Percentiles rank a stretch among this genome's conserved stretches.
These are phyloP conservation scores for Hymenoscyphus infarciens DNA, from an alignment of 2,329 filamentous ascomycete genomes.

Conservation along the genomic window DNA sequence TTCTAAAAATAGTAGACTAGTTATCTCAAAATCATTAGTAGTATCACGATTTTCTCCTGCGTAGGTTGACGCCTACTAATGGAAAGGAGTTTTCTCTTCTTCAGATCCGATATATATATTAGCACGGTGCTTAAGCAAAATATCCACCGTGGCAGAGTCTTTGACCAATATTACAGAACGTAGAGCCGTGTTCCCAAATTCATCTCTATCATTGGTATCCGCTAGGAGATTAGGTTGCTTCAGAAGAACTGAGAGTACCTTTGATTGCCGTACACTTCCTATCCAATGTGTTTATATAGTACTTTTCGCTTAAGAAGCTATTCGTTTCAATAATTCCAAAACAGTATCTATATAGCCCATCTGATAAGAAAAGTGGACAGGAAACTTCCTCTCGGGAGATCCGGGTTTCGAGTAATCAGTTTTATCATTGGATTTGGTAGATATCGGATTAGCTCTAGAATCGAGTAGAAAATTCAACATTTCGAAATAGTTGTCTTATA, in stretches of 20 bases:
- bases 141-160: constrained; percentile 8
- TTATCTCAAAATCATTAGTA: neutral
- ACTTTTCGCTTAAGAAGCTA: too few relatives aligned
- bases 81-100: constrained; percentile 1
- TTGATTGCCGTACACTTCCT: too few relatives aligned
- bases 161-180: constrained; percentile 10
- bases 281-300: too few relatives aligned
- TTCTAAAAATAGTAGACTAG: constrained; percentile 16
- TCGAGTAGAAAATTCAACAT: constrained; percentile 33
- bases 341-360: too few relatives aligned
- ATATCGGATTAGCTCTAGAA: constrained; percentile 36
- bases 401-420: too few relatives aligned
- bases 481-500: constrained; percentile 29
- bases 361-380: too few relatives aligned
- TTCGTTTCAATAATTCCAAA: too few relatives aligned
- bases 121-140: constrained; percentile 12
- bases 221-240: constrained; percentile 3
- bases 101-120: neutral
- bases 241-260: constrained; percentile 4
- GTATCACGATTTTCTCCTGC: neutral
- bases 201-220: constrained; percentile 11
- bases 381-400: too few relatives aligned
- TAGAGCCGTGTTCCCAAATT: constrained; percentile 14
- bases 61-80: neutral
- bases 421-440: too few relatives aligned